A percentile compares a stretch with the other conserved stretches of the same genome.
Evolutionary conservation across 441 rosid genomes (phyloP).

Genomic region (Manihot esculenta): DNA sequence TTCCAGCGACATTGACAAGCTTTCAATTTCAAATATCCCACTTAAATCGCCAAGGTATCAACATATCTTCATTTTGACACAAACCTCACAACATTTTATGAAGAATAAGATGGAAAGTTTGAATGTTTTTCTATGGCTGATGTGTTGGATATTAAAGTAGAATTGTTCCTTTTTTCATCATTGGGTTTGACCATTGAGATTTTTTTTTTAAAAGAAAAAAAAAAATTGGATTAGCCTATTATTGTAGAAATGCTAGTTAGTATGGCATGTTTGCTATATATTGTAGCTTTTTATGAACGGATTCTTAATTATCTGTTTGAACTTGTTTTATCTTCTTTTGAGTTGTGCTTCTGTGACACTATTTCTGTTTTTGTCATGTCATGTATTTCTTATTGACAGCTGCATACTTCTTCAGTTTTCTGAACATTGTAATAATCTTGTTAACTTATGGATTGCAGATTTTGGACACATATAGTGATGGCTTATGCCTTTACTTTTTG

Average conservation of each 20-base stretch:
- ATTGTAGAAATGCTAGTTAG: not conserved
- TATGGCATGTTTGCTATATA: not conserved
- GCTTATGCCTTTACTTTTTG: constrained; percentile 88
- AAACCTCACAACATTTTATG: too few species aligned
- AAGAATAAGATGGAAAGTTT: not conserved
- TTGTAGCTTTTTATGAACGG: not conserved
- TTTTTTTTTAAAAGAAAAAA: too few species aligned
- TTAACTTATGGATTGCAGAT: constrained; percentile 42
- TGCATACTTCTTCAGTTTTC: not conserved
- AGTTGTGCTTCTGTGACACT: not conserved
- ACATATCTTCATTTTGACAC: not conserved
- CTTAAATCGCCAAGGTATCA: constrained; percentile 54
- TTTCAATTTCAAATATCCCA: constrained; percentile 82
- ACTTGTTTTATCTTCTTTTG: not conserved
- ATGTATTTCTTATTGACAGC: not conserved
- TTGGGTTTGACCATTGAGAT: not conserved
- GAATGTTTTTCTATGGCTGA: not conserved
- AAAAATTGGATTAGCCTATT: too few species aligned
- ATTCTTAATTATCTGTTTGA: not conserved
- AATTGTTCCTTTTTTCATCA: not conserved
- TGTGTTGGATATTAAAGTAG: not conserved
- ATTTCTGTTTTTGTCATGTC: not conserved
- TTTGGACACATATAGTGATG: constrained; percentile 57
- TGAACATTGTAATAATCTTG: not conserved
- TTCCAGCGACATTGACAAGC: constrained; percentile 78